These are phyloP conservation scores for Sicyos edulis DNA, from an alignment of 306 rosid genomes.

Conservation along the genomic window DNA sequence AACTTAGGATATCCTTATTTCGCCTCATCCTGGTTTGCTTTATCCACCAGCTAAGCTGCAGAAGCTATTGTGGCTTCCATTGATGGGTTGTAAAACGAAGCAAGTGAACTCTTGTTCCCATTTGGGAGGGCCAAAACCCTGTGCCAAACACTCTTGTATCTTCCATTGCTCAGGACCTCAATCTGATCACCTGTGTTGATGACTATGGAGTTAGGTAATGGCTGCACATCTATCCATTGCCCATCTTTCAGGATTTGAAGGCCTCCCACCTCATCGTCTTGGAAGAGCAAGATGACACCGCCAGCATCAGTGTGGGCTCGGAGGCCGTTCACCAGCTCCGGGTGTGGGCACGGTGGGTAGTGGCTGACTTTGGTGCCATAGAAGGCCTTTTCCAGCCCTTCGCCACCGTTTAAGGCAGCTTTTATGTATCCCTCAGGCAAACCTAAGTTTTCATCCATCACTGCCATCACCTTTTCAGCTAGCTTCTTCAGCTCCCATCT, in stretches of 20 bases:
- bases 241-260: conserved; percentile 93
- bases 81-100: conserved; percentile 87
- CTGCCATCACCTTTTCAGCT: conserved; percentile 64
- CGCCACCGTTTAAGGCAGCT: conserved; percentile 67
- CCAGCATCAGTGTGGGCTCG: conserved; percentile 98
- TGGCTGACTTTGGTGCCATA: conserved; percentile 98
- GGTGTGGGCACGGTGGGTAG: conserved; percentile 88
- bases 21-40: conserved; percentile 34
- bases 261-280: conserved; percentile 84
- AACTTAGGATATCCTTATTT: conserved; percentile 68
- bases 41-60: conserved; percentile 54
- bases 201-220: conserved; percentile 70
- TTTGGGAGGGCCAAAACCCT: conserved; percentile 51
- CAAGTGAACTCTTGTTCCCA: conserved; percentile 78
- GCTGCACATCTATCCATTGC: conserved; percentile 85
- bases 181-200: conserved; percentile 98
- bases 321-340: conserved; percentile 76
- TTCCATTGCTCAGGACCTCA: conserved; percentile 90
- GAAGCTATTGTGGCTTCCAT: conserved; percentile 79
- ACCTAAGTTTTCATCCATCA: conserved; percentile 89
- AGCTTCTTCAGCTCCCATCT: conserved; percentile 59
- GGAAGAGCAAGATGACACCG: conserved; percentile 83
- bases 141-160: conserved; percentile 93
- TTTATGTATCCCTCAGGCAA: conserved; percentile 59
- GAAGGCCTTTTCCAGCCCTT: conserved; percentile 46